Conservation (phyloP, 139 green algal genomes). For the Micractinium sp. region DNA sequence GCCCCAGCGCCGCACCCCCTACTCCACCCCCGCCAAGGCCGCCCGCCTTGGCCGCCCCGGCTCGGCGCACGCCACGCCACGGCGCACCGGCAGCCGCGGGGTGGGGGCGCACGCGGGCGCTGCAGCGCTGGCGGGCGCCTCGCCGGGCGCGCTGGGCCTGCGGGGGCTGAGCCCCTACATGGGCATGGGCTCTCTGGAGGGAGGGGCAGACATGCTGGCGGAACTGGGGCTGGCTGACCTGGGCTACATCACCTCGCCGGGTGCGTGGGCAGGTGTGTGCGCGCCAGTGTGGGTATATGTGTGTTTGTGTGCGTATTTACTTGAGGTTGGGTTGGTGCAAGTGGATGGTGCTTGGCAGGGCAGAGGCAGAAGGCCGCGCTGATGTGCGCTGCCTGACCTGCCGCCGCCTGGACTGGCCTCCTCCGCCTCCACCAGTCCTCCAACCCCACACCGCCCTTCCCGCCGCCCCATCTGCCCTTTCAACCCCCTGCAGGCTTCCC, state of each 20-base stretch:
- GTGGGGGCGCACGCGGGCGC: background rate
- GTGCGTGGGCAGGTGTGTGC: no score
- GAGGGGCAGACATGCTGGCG: slow-evolving; percentile 14
- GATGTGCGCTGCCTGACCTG: no score
- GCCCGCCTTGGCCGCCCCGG: slow-evolving; percentile 1
- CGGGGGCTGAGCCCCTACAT: slow-evolving; percentile 11
- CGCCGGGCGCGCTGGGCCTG: slow-evolving; percentile 15
- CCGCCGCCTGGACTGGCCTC: no score
- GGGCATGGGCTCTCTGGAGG: background rate
- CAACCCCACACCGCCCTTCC: background rate
- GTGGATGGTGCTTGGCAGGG: background rate
- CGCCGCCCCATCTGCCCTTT: background rate
- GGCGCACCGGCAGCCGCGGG: slow-evolving; percentile 10
- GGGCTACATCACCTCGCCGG: slow-evolving; percentile 32
- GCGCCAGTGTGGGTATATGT: no score
- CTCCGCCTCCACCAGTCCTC: no score
- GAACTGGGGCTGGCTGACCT: slow-evolving; percentile 27
- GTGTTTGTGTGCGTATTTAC: background rate
- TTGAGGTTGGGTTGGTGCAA: no score
- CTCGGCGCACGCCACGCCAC: slow-evolving; percentile 23
- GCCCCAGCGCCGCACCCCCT: slow-evolving; percentile 26
- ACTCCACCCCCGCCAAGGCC: slow-evolving; percentile 29
- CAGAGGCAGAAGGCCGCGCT: no score
- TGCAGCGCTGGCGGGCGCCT: background rate
- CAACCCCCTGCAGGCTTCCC: slow-evolving; percentile 21